Conservation (phyloP, 331 rosid species). For the Acacia concinna region DNA sequence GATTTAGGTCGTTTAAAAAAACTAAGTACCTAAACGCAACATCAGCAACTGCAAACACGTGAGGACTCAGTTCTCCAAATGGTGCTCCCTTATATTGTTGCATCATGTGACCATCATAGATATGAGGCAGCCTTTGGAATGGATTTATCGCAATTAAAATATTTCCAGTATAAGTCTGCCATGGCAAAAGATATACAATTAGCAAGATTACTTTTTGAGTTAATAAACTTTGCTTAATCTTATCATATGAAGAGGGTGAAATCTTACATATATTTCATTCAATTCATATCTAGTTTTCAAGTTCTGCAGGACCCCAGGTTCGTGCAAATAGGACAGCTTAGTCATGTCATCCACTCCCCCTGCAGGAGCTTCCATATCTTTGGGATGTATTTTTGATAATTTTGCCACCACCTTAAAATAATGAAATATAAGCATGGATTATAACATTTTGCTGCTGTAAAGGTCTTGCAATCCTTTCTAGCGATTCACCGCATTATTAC, state of each 20-base stretch:
- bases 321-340: conserved; percentile 91
- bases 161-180: conserved; percentile 97
- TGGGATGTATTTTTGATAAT: conserved; percentile 73
- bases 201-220: conserved; percentile 10
- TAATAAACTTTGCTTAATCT: conserved; percentile 8
- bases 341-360: conserved; percentile 99
- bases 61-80: conserved; percentile 94
- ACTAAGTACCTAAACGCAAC: conserved; percentile 84
- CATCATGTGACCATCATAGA: conserved; percentile 94
- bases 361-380: conserved; percentile 90
- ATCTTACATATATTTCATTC: conserved; percentile 88
- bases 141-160: conserved; percentile 97
- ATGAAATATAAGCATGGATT: conserved; percentile 25
- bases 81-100: conserved; percentile 99
- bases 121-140: conserved; percentile 93
- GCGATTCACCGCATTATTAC: conserved; percentile 20
- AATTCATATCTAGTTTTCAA: conserved; percentile 86
- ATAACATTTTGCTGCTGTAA: conserved; percentile 9
- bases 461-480: background rate
- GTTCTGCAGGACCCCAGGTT: conserved; percentile 96
- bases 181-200: conserved; percentile 25
- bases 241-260: conserved; percentile 29
- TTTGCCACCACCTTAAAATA: conserved; percentile 58
- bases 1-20: conserved; percentile 23
- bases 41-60: conserved; percentile 98